phyloP scores from a whole-genome alignment of 345 rosid species.

The Sonneratia caseolaris region DNA sequence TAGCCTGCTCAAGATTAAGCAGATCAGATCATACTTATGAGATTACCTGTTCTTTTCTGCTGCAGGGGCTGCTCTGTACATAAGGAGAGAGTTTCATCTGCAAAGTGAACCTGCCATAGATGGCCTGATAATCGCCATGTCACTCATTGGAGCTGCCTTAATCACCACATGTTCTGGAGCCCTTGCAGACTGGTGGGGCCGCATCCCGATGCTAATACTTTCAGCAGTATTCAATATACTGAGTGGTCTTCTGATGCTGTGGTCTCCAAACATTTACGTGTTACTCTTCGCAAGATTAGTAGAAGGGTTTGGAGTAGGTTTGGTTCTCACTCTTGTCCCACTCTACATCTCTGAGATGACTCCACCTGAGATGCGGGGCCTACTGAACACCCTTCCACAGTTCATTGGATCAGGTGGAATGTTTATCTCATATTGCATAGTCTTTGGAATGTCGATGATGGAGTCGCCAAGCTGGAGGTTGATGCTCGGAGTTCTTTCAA shows the following conservation, averaged over 20 bases:
- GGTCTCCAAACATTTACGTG: slow-evolving; percentile 87
- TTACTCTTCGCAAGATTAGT: slow-evolving; percentile 78
- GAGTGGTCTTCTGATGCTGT: slow-evolving; percentile 75
- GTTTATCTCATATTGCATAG: slow-evolving; percentile 87
- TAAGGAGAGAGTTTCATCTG: slow-evolving; percentile 71
- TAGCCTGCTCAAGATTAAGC: not conserved
- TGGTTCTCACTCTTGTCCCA: slow-evolving; percentile 84
- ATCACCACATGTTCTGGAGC: slow-evolving; percentile 85
- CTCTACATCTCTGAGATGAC: slow-evolving; percentile 92
- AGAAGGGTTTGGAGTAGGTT: slow-evolving; percentile 91
- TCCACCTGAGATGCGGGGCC: slow-evolving; percentile 91
- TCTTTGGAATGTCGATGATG: slow-evolving; percentile 75
- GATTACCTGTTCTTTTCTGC: slow-evolving; percentile 2
- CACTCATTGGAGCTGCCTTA: slow-evolving; percentile 87
- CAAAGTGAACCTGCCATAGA: slow-evolving; percentile 65
- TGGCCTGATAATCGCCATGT: slow-evolving; percentile 86
- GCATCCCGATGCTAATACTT: slow-evolving; percentile 74
- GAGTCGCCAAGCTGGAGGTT: slow-evolving; percentile 80
- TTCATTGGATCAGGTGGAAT: slow-evolving; percentile 89
- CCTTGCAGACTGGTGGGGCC: slow-evolving; percentile 74
- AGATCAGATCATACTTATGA: not conserved
- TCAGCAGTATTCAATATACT: slow-evolving; percentile 65
- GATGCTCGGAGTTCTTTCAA: slow-evolving; percentile 90
- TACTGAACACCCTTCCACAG: slow-evolving; percentile 87
- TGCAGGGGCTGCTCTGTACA: slow-evolving; percentile 87